These are phyloP conservation scores for Flueggea neowawraea DNA, from an alignment of 441 rosid species.

Conservation along the genomic window DNA sequence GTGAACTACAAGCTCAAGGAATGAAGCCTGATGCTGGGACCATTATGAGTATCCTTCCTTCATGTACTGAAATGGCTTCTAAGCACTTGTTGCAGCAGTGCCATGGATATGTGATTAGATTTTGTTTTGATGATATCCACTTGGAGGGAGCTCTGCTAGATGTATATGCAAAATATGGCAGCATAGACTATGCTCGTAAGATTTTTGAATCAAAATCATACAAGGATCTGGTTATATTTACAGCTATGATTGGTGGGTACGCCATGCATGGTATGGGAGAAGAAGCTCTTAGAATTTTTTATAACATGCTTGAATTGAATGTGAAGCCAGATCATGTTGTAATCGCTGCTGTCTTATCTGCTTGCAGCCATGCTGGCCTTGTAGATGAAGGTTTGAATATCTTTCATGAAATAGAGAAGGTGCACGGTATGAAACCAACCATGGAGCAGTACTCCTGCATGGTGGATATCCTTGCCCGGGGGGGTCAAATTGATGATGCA, in stretches of 20 bases:
- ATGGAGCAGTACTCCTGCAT: constrained; percentile 71
- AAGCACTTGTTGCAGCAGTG: constrained; percentile 59
- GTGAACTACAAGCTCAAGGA: constrained; percentile 52
- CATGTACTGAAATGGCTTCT: constrained; percentile 57
- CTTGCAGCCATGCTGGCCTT: constrained; percentile 85
- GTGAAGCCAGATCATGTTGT: constrained; percentile 73
- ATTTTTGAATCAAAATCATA: constrained; percentile 47
- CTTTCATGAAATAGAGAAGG: constrained; percentile 48
- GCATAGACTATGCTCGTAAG: constrained; percentile 47
- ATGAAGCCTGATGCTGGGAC: constrained; percentile 74
- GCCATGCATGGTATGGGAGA: constrained; percentile 86
- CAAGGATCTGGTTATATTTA: constrained; percentile 71
- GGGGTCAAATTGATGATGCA: constrained; percentile 67
- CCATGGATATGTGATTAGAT: constrained; percentile 65
- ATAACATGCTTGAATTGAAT: constrained; percentile 49
- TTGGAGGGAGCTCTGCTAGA: constrained; percentile 67
- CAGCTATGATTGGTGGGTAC: constrained; percentile 74
- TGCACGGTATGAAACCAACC: constrained; percentile 60
- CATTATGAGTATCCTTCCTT: constrained; percentile 71
- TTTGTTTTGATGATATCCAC: constrained; percentile 49
- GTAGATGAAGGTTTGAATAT: constrained; percentile 66
- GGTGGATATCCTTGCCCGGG: constrained; percentile 89
- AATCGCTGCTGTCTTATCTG: constrained; percentile 66
- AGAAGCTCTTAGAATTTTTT: constrained; percentile 66
- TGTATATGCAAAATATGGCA: constrained; percentile 82